Evolutionary conservation across 257 asterid species (phyloP), one percentile per base, ranked within the genome.

Genomic region (Solanum acaule): DNA sequence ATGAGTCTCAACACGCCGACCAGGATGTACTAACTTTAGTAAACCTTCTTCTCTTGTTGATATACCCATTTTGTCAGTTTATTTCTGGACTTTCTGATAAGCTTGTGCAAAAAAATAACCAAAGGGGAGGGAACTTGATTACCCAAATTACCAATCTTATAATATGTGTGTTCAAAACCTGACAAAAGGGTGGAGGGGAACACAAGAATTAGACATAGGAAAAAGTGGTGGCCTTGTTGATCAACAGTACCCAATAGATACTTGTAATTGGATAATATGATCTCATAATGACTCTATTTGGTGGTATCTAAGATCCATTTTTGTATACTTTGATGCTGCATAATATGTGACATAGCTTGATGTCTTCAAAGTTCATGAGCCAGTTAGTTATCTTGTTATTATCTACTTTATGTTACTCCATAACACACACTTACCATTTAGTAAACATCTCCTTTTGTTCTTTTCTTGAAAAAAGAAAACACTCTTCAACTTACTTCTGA

Each of bases 1-100:
- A 82, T 92, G 92, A 33, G 86, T 84, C 88, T 93, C 96, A 8
- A 91, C 90, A 49, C 82, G 92, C 73, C 86, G 87, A 1, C 94
- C 93, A 4, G 96, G 95, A 79, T 90, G 94, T 16, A 94, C 95
- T 70, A 95, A 89, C 87, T 94, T 94, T 8, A 94, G 92, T 15
- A 94, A 89, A 5, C 88, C 90, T 56, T 90, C 83, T 42, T 94
- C 88, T 63, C 79, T 89, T 12, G 89, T 42, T 33, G 94, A 91
- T 86, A 79, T 84, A 73, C 89, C 90, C 93, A 91, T 92, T 44
- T 81, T 88, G 38, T 38, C 40, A 42, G 85, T 78, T 78, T 78
- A 4, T 22, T 44, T 79, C 3, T 79, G 65, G 40, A 79, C 37
- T 44, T 27, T 8, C 27, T 44, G 63, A 44, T 27, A 46, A 81